Base-by-base conservation (phyloP, 2,329 filamentous ascomycete genomes). In the Fusarium mangiferae region DNA sequence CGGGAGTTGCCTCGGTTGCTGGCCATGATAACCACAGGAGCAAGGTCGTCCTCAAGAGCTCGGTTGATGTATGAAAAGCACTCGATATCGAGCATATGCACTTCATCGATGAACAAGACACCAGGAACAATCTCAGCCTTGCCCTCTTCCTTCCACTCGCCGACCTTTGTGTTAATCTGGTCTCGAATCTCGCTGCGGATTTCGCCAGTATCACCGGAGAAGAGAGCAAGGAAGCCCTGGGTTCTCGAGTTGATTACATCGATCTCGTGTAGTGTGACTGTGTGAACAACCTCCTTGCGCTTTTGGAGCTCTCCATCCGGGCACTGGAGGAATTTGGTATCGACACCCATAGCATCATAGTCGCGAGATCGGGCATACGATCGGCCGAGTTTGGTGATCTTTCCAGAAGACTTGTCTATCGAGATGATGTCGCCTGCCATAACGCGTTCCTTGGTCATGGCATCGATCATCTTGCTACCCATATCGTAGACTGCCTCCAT, bases 401-500 rank as follows among this genome's bases (percentile, higher is more conserved):
- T 98, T 75, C 96, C 96, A 5, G 95, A 98, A 1, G 96, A 95
- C 86, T 99, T 99, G 87, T 99, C 96, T 78, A 99, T 98, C 65
- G 94, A 97, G 79, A 99, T 97, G 76, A 99, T 96, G 82, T 99
- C 96, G 78, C 96, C 96, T 9, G 96, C 96, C 92, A 98, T 98
- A 75, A 99, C 94, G 79, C 97, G 96, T 87, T 99, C 96, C 85
- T 98, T 98, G 76, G 95, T 98, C 95, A 99, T 98, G 75, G 95
- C 95, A 81, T 99, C 96, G 76, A 99, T 99, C 96, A 99, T 98
- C 86, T 98, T 98, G 76, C 93, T 96, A 75, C 96, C 96, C 95
- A 99, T 98, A 80, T 99, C 96, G 85, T 98, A 99, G 75, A 99
- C 94, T 18, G 96, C 98, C 85, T 99, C 96, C 96, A 99, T 99